These are phyloP conservation scores for Porcisia hertigi DNA, from an alignment of 208 protist genomes.

Conservation along the genomic window DNA sequence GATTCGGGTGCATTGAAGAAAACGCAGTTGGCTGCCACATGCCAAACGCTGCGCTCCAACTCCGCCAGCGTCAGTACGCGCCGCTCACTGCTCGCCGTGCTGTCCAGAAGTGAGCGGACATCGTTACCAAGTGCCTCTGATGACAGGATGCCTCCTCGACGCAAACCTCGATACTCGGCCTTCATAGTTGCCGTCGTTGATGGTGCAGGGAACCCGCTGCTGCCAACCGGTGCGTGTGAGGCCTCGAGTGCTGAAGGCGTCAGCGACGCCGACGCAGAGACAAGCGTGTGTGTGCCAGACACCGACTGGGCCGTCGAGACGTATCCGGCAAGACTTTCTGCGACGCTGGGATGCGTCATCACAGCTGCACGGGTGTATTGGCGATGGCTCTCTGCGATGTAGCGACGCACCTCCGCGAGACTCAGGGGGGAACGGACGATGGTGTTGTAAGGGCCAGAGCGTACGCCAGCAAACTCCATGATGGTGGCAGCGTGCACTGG, in stretches of 20 bases:
- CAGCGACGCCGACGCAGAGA: not conserved
- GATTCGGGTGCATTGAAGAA: constrained; percentile 85
- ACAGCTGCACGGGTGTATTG: constrained; percentile 32
- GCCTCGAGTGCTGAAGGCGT: not conserved
- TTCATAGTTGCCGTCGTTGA: not conserved
- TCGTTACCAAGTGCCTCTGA: not conserved
- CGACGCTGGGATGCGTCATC: not conserved
- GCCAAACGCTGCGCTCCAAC: constrained; percentile 77
- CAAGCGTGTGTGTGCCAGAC: not conserved
- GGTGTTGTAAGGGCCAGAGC: constrained; percentile 57
- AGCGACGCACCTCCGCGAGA: constrained; percentile 52
- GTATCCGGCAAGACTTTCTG: not conserved
- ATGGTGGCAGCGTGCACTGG: constrained; percentile 66
- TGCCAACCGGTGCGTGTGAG: not conserved
- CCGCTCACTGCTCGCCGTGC: constrained; percentile 18
- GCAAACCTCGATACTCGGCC: constrained; percentile 3
- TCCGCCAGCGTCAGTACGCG: constrained; percentile 60
- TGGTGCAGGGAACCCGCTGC: not conserved
- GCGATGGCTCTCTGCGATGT: constrained; percentile 57
- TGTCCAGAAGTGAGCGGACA: constrained; percentile 3
- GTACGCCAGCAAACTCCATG: constrained; percentile 85
- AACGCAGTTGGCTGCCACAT: constrained; percentile 82
- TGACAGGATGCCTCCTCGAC: constrained; percentile 1
- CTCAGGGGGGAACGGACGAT: constrained; percentile 60
- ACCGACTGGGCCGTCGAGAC: not conserved